phyloP scores from a whole-genome alignment of 1,284 basidiomycete genomes.

The Papiliotrema fonsecae region DNA sequence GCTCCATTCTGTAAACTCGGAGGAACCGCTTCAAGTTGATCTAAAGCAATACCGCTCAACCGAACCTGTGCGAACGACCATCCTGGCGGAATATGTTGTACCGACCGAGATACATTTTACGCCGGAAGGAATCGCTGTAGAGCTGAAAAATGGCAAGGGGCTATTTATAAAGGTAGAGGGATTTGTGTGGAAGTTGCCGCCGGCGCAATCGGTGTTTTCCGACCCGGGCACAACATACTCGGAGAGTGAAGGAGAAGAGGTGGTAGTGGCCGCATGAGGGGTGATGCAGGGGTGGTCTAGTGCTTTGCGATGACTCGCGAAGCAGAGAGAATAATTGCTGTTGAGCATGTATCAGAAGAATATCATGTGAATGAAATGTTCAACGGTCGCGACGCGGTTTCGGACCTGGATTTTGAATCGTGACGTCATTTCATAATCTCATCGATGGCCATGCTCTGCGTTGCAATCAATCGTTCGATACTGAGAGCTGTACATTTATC shows the following conservation, averaged over 20 bases:
- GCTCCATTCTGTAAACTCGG: not conserved
- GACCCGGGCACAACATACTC: not conserved
- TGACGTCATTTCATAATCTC: too few species aligned
- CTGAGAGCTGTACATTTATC: not conserved
- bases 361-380: too few species aligned
- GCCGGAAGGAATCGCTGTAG: not conserved
- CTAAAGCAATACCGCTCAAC: not conserved
- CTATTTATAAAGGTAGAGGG: conserved; percentile 3
- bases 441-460: too few species aligned
- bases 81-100: not conserved
- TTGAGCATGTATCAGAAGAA: too few species aligned
- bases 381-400: too few species aligned
- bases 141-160: conserved; percentile 1
- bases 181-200: conserved; percentile 1
- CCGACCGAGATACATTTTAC: not conserved
- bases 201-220: not conserved
- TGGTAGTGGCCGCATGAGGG: not conserved
- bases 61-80: not conserved
- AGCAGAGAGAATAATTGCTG: too few species aligned
- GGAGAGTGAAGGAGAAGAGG: not conserved
- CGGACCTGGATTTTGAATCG: too few species aligned
- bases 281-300: not conserved
- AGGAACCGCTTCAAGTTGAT: not conserved
- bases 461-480: too few species aligned
- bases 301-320: too few species aligned